phyloP scores from a whole-genome alignment of 2,329 filamentous ascomycete species.

The Aspergillus chevalieri region DNA sequence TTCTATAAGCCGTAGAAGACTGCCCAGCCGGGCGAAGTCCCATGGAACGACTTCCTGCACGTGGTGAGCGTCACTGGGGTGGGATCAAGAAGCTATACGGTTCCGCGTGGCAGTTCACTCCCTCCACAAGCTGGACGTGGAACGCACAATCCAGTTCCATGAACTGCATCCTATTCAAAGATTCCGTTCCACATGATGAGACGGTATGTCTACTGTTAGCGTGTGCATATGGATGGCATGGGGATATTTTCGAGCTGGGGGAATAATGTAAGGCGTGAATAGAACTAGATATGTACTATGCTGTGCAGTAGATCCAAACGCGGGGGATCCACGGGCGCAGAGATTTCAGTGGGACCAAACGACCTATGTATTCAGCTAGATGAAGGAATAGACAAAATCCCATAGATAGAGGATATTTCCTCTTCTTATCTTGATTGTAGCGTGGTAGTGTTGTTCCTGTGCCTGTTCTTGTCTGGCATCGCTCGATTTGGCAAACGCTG shows the following conservation, averaged over 20 bases:
- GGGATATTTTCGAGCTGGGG: conserved; percentile 37
- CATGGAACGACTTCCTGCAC: conserved; percentile 50
- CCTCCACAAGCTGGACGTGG: conserved; percentile 33
- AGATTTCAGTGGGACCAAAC: too few relatives aligned
- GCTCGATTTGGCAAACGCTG: too few relatives aligned
- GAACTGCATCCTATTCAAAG: conserved; percentile 54
- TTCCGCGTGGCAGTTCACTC: conserved; percentile 56
- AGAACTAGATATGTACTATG: neutral
- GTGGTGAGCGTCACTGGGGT: conserved; percentile 47
- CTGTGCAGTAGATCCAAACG: too few relatives aligned
- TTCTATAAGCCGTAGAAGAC: conserved; percentile 32
- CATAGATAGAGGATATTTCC: too few relatives aligned
- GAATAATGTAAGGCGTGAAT: neutral
- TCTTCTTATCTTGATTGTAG: too few relatives aligned
- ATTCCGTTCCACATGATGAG: conserved; percentile 45
- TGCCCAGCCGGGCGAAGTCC: conserved; percentile 43
- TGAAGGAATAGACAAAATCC: too few relatives aligned
- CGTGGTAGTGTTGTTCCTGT: too few relatives aligned
- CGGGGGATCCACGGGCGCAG: too few relatives aligned
- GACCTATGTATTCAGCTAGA: too few relatives aligned
- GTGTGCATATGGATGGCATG: conserved; percentile 48
- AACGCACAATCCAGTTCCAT: conserved; percentile 53
- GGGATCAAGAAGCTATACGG: conserved; percentile 53
- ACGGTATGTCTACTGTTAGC: conserved; percentile 43
- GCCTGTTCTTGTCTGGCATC: too few relatives aligned